Base-by-base conservation (phyloP, 106 monocot genomes). In the Acorus calamus region DNA sequence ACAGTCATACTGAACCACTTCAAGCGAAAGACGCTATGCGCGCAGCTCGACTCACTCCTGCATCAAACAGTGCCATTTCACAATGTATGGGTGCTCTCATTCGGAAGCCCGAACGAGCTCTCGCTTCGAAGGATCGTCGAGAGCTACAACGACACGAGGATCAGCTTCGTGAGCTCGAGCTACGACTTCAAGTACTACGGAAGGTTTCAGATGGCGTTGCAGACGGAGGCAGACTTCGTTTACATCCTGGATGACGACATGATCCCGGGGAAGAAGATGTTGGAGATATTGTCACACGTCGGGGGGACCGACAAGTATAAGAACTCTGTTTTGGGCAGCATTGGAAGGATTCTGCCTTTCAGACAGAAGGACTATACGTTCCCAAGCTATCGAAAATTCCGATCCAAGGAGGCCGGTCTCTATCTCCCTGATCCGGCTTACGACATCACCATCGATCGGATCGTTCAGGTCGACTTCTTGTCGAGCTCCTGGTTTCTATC, bases 161-260 rank as follows among this genome's bases (percentile, higher is more conserved):
- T 98, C 49, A 98, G 98, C 84, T 98, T 98, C 77, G 66, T 98
- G 55, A 83, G 87, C 58, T 96, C 96, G 4, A 85, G 78, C 68
- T 88, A 91, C 49, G 96, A 96, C 65, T 96, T 96, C 82, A 96
- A 96, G 78, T 96, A 96, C 70, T 96, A 87, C 46, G 96, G 96
- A 3, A 62, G 96, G 52, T 98, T 98, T 71, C 98, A 98, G 75
- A 83, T 92, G 87, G 98, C 98, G 1, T 73, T 98, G 8, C 98
- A 98, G 76, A 78, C 98, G 3, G 92, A 92, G 28, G 70, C 85
- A 0, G 92, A 98, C 54, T 98, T 98, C 59, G 85, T 98, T n/a
- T 98, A 98, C 65, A 83, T 98, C 50, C 61, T 98, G 3, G 98
- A 98, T 49, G 98, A 98, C 61, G 98, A 98, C 60, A 92, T 98